Evolutionary conservation across 2,329 filamentous ascomycete species (phyloP).

Genomic region (Trichoderma atroviride): DNA sequence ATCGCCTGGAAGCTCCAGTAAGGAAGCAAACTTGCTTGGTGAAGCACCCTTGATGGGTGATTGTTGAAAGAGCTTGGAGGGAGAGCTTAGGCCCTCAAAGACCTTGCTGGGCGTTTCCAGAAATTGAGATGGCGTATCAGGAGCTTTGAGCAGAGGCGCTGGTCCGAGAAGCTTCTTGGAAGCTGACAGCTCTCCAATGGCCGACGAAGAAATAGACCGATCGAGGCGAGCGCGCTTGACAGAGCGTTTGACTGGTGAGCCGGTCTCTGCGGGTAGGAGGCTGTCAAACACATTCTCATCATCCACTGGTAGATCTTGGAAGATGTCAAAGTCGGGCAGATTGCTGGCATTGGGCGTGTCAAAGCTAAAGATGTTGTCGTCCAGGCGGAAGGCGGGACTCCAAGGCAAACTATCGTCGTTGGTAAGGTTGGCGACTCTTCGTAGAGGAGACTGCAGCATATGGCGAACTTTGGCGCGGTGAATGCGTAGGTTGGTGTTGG

Average conservation of each 20-base stretch:
- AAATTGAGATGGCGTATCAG: conserved; percentile 43
- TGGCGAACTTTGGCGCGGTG: conserved; percentile 82
- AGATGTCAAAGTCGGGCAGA: conserved; percentile 65
- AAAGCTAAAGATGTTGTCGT: conserved; percentile 56
- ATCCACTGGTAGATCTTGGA: conserved; percentile 46
- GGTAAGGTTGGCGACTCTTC: conserved; percentile 45
- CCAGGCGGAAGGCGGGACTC: conserved; percentile 69
- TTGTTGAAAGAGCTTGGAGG: conserved; percentile 52
- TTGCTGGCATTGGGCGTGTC: conserved; percentile 51
- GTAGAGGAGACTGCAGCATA: conserved; percentile 76
- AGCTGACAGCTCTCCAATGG: conserved; percentile 60
- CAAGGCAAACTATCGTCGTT: conserved; percentile 57
- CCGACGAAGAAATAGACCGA: conserved; percentile 63
- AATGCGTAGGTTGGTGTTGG: conserved; percentile 86
- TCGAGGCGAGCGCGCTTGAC: conserved; percentile 63
- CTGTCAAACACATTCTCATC: conserved; percentile 40
- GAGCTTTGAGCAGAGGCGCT: conserved; percentile 54
- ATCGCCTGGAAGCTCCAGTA: conserved; percentile 42
- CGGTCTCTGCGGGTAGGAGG: conserved; percentile 53
- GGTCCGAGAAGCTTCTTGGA: conserved; percentile 56
- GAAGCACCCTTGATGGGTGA: conserved; percentile 46
- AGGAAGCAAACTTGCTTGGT: conserved; percentile 52
- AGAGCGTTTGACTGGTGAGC: conserved; percentile 69
- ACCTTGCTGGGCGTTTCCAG: conserved; percentile 62
- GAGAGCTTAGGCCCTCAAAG: conserved; percentile 58